Evolutionary conservation across 1,139 yeast genomes (phyloP), one percentile per base, ranked within the genome.

Genomic region (Komagataea norvegica): DNA sequence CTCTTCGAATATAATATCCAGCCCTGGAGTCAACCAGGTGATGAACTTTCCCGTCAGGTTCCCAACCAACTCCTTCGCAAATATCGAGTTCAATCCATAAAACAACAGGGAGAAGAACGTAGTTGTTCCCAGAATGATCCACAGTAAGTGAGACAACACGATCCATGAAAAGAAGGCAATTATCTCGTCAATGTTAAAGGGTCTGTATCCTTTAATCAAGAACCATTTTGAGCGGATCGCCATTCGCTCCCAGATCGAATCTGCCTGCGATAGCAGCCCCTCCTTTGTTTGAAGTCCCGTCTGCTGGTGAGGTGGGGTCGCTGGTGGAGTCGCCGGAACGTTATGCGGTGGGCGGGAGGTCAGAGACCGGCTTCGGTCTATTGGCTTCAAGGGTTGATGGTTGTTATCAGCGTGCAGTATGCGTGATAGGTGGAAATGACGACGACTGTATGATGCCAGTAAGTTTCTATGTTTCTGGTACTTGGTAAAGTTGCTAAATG

Each of bases 101-200:
- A 77, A 62, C 6, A 72, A 52, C 22, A 71, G 64, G 24, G 80
- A 68, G 2, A 76, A 77, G 52, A 78, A 77, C 0, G 84, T 78
- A 1, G 85, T 78, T 2, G 85, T 78, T 3, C 84, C 83, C 32
- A 77, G 54, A 0, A 77, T 57, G n/a, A 78, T 57, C 84, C 84
- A 78, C 16, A 75, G 51, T 6, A 73, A 54, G 48, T 73, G 72
- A 3, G 78, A 77, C 67, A 74, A 62, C 11, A 74, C 69, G 31
- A 72, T 46, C 75, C 77, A 72, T 2, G 78, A 74, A 31, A 75
- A 71, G 50, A 78, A 64, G 0, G 84, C 81, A 1, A 80, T 71
- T 7, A 72, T 54, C 45, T 77, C 80, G 50, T 76, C 79, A 19
- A 66, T 52, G 8, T 75, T 61, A 39, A 72, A 68, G 4, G 78